phyloP scores from a whole-genome alignment of 225 moss, liverwort and hornwort species.

The Lunularia cruciata region DNA sequence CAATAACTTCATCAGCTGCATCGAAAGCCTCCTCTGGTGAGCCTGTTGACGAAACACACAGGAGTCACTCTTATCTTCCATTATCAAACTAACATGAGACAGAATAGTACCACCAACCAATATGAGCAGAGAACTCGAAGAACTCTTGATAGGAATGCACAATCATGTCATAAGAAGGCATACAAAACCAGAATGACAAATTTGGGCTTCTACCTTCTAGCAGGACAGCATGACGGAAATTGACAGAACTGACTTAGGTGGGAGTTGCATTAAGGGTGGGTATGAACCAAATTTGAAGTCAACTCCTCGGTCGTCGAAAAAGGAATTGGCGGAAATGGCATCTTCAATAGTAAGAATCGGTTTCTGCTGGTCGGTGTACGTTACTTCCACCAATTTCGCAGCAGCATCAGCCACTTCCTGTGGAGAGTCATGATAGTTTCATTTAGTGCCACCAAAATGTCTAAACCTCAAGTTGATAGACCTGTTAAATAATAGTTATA shows the following conservation, averaged over 20 bases:
- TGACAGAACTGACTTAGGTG: too few species aligned
- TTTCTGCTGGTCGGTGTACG: slow-evolving; percentile 56
- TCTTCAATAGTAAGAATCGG: slow-evolving; percentile 79
- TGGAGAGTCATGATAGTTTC: background rate
- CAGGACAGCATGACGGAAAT: too few species aligned
- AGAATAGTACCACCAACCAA: too few species aligned
- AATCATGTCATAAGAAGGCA: too few species aligned
- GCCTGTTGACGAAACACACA: slow-evolving; percentile 40
- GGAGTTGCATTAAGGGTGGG: background rate
- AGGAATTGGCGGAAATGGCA: slow-evolving; percentile 63
- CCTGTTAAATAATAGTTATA: too few species aligned
- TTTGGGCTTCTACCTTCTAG: too few species aligned
- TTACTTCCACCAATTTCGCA: slow-evolving; percentile 64
- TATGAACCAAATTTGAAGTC: slow-evolving; percentile 47
- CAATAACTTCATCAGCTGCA: slow-evolving; percentile 54
- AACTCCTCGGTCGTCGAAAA: slow-evolving; percentile 49
- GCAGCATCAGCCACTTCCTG: slow-evolving; percentile 73
- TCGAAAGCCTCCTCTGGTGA: slow-evolving; percentile 53
- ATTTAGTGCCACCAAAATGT: too few species aligned
- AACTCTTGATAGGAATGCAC: too few species aligned
- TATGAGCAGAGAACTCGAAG: too few species aligned
- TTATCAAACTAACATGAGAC: too few species aligned
- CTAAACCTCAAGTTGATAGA: too few species aligned
- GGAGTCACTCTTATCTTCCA: too few species aligned
- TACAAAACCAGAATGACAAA: background rate